Base-by-base conservation (phyloP, 1,284 basidiomycete genomes). In the Coniferiporia weirii region DNA sequence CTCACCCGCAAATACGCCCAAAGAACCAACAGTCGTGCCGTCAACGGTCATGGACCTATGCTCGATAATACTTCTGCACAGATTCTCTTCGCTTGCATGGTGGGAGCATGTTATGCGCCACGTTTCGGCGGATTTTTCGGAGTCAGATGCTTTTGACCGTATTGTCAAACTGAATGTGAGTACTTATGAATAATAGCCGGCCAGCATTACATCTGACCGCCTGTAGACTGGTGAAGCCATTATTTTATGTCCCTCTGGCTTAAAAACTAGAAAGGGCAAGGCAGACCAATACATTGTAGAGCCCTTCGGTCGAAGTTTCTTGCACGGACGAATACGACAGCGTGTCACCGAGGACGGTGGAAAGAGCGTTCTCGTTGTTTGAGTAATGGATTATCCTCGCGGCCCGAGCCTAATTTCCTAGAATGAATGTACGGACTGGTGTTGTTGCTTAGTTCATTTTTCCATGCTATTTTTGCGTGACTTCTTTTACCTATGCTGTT, bases 61-160 rank as follows among this genome's bases (percentile, higher is more conserved):
- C 53, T 79, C 79, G 0, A 73, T 89, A 0, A 72, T 82, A 0
- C 78, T 90, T 12, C 66, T 88, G 6, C 88, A 89, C 63, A 76
- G 87, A 0, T 90, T 90, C 69, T 87, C 85, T 0, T 89, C 87
- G 0, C 83, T 85, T 0, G 73, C 83, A 1, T 89, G 87, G 87
- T 86, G 84, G 80, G 75, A 83, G 0, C 86, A 89, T 63, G 69
- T 90, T 0, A 72, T 77, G 1, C 79, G 83, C 38, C 87, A 89
- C 64, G 82, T 89, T 3, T 82, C 84, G 0, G 83, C 84, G 0
- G 78, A 85, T 62, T 76, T 87, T 56, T 27, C 27, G 5, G 68
- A 73, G 3, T 75, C 75, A 1, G 82, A 85, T 47, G 83, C 80
- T 0, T 88, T 89, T 61, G 82, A 88, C 63, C 75, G 79, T 52